Evolutionary conservation across 2,329 filamentous ascomycete species (phyloP).

Genomic region (Fusarium oligoseptatum): DNA sequence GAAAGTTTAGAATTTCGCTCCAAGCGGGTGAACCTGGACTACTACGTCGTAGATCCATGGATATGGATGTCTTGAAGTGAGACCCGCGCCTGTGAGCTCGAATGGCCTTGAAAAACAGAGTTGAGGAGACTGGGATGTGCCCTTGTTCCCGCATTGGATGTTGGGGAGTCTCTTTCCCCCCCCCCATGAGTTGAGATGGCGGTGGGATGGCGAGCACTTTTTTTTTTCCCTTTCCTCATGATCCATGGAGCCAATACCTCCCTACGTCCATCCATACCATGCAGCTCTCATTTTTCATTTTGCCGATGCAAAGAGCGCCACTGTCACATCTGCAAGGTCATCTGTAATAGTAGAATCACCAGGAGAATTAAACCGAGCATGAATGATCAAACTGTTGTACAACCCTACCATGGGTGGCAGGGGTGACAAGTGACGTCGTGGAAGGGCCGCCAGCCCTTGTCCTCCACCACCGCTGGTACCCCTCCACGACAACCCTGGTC

Average conservation of each 20-base stretch:
- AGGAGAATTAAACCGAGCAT: constrained; percentile 9
- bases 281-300: constrained; percentile 8
- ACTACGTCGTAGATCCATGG: not conserved
- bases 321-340: constrained; percentile 8
- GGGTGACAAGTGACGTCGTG: constrained; percentile 22
- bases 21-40: constrained; percentile 6
- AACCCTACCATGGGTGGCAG: constrained; percentile 1
- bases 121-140: not conserved
- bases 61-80: not conserved
- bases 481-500: constrained; percentile 17
- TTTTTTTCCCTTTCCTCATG: not conserved
- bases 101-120: not conserved
- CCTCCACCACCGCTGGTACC: constrained; percentile 1
- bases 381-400: constrained; percentile 4
- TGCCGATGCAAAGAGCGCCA: constrained; percentile 9
- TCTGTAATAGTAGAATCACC: not conserved
- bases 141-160: constrained; percentile 6
- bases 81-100: not conserved
- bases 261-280: not conserved
- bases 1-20: constrained; percentile 15
- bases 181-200: constrained; percentile 22
- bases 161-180: not conserved
- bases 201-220: constrained; percentile 9
- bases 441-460: constrained; percentile 4
- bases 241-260: not conserved